These are phyloP conservation scores for Apocynum venetum DNA, from an alignment of 257 asterid genomes.

Conservation along the genomic window DNA sequence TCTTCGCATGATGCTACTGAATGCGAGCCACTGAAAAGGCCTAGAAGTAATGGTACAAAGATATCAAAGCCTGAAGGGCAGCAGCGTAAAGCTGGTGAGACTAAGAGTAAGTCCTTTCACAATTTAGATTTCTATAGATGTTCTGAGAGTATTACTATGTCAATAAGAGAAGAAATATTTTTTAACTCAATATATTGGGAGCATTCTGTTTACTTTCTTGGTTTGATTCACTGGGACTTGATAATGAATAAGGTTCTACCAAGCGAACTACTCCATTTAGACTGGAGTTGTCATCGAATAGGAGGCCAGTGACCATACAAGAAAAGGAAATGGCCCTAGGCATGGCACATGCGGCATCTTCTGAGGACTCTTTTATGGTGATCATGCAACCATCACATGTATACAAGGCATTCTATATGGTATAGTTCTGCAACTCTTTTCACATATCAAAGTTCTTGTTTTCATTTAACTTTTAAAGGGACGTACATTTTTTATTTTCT, in stretches of 20 bases:
- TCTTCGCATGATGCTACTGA: slow-evolving; percentile 10
- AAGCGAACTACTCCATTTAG: background rate
- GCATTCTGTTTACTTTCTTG: background rate
- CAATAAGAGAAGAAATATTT: background rate
- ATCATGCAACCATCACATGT: slow-evolving; percentile 35
- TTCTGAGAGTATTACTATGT: background rate
- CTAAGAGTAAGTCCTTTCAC: background rate
- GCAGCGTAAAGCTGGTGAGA: background rate
- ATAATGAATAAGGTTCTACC: background rate
- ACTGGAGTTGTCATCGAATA: slow-evolving; percentile 18
- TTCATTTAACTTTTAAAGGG: background rate
- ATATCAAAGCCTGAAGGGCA: background rate
- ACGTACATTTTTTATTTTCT: background rate
- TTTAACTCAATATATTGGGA: background rate
- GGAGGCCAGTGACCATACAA: slow-evolving; percentile 30
- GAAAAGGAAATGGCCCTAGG: slow-evolving; percentile 21
- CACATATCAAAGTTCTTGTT: background rate
- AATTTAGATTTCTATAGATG: background rate
- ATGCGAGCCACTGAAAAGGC: background rate
- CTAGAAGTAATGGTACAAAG: background rate
- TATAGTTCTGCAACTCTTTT: slow-evolving; percentile 1
- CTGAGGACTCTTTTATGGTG: slow-evolving; percentile 20
- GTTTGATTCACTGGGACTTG: background rate
- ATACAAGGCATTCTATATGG: slow-evolving; percentile 33
- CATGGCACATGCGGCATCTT: slow-evolving; percentile 18